phyloP scores from a whole-genome alignment of 225 moss, liverwort and hornwort species.

The Pseudisothecium myosuroides region DNA sequence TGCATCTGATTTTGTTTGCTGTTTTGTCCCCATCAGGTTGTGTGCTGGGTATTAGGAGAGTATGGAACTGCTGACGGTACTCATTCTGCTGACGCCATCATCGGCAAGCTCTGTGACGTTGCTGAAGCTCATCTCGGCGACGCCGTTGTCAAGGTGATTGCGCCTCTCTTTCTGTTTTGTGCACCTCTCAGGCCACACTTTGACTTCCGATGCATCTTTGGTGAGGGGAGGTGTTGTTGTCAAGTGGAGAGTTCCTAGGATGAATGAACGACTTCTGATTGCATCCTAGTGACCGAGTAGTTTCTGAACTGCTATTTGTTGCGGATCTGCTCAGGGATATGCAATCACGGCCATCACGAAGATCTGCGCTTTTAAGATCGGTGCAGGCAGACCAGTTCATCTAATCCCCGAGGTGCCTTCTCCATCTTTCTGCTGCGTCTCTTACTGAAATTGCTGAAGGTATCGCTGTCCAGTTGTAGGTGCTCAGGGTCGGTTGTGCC shows the following conservation, averaged over 20 bases:
- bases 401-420: constrained; percentile 61
- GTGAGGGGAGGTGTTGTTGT: not conserved
- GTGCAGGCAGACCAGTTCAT: constrained; percentile 55
- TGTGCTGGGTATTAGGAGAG: constrained; percentile 98
- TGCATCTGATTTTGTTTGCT: not conserved
- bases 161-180: not conserved
- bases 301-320: not conserved
- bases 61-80: constrained; percentile 79
- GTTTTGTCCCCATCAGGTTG: constrained; percentile 36
- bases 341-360: constrained; percentile 89
- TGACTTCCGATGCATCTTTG: not conserved
- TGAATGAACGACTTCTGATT: not conserved
- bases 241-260: not conserved
- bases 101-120: constrained; percentile 90
- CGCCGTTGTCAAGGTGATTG: constrained; percentile 58
- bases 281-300: not conserved
- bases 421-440: not conserved
- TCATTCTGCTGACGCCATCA: constrained; percentile 68
- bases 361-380: constrained; percentile 77
- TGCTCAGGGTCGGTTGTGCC: not conserved
- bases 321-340: constrained; percentile 52
- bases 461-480: not conserved
- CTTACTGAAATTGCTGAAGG: not conserved
- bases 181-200: not conserved
- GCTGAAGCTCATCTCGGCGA: constrained; percentile 89